Percentiles rank a stretch among this genome's conserved stretches.
Evolutionary conservation across 257 asterid genomes (phyloP).

Genomic region (Solanum megistacrolobum): DNA sequence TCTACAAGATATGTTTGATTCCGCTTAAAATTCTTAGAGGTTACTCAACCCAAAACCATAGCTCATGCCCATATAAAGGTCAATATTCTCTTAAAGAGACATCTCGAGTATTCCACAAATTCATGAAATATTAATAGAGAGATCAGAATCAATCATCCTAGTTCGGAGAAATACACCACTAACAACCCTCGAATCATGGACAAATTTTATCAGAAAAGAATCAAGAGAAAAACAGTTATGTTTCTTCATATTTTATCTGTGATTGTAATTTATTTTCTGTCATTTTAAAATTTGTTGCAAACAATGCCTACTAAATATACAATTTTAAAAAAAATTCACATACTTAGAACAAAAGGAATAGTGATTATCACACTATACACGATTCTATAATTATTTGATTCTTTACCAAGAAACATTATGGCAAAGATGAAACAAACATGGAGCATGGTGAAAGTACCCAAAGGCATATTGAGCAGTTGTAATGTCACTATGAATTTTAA

Average conservation of each 20-base stretch:
- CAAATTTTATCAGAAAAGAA: too few relatives aligned
- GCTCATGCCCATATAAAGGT: too few relatives aligned
- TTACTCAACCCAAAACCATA: too few relatives aligned
- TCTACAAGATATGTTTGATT: too few relatives aligned
- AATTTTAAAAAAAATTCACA: rapidly evolving
- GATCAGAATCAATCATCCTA: neutral
- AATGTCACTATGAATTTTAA: neutral
- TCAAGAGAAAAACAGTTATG: too few relatives aligned
- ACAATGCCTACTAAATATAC: neutral
- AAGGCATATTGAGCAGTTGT: neutral
- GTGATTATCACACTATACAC: neutral
- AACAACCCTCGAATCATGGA: neutral
- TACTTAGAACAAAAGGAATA: neutral
- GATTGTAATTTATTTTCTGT: neutral
- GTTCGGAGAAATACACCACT: neutral
- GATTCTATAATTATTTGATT: neutral
- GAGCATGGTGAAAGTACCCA: neutral
- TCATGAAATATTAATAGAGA: neutral
- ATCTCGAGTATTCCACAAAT: too few relatives aligned
- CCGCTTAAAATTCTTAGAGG: too few relatives aligned
- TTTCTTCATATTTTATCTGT: too few relatives aligned
- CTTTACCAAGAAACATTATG: neutral
- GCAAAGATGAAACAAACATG: neutral
- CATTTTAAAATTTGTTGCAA: too few relatives aligned
- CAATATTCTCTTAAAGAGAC: too few relatives aligned